Evolutionary conservation across 306 rosid genomes (phyloP).

Genomic region (Trifolium pratense): DNA sequence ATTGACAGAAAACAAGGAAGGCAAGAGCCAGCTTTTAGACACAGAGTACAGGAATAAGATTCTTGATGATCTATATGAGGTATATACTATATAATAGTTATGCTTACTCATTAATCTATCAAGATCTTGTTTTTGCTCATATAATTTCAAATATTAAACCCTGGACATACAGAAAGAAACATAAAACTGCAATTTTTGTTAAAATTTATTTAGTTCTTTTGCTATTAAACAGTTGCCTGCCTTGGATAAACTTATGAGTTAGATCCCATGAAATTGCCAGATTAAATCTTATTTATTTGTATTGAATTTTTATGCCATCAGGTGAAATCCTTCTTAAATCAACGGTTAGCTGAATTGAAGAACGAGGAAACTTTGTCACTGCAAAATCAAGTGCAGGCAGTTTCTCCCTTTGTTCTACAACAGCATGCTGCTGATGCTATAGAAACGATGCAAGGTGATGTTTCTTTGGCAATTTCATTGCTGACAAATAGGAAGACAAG

Average conservation of each 20-base stretch:
- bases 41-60: constrained; percentile 87
- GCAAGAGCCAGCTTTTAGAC: constrained; percentile 80
- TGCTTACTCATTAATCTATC: constrained; percentile 7
- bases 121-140: constrained; percentile 7
- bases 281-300: constrained; percentile 23
- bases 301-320: constrained; percentile 48
- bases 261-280: constrained; percentile 20
- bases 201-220: constrained; percentile 15
- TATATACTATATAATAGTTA: constrained; percentile 39
- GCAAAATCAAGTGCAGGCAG: constrained; percentile 95
- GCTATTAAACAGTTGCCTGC: not conserved
- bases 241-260: constrained; percentile 26
- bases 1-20: constrained; percentile 59
- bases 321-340: constrained; percentile 82
- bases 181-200: not conserved
- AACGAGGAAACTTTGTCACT: constrained; percentile 79
- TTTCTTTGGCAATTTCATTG: constrained; percentile 79
- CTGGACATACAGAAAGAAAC: constrained; percentile 20
- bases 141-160: constrained; percentile 11
- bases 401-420: constrained; percentile 84
- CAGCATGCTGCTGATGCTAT: constrained; percentile 79
- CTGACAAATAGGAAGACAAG: constrained; percentile 83
- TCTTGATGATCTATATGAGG: constrained; percentile 95
- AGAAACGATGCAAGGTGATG: constrained; percentile 68
- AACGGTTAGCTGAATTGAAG: constrained; percentile 76